These are phyloP conservation scores for Globisporangium rhizosaccharum DNA, from an alignment of 352 stramenopile species.

Conservation along the genomic window DNA sequence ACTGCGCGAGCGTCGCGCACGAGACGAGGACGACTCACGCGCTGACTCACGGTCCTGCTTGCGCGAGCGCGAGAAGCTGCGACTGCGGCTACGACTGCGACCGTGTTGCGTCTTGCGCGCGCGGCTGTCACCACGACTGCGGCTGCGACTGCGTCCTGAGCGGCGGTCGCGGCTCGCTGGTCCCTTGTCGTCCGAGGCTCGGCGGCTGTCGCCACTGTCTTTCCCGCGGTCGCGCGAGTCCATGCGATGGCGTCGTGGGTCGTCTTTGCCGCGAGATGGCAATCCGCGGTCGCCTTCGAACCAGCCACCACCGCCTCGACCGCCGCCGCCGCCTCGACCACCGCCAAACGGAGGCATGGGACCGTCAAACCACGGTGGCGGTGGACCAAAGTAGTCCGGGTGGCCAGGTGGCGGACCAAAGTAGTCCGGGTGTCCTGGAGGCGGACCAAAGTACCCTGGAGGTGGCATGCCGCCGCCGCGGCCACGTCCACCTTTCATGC, in stretches of 20 bases:
- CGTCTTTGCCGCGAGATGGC: conserved; percentile 32
- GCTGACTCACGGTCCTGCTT: conserved; percentile 34
- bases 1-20: conserved; percentile 41
- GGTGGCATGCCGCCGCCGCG: conserved; percentile 45
- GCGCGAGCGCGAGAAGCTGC: conserved; percentile 37
- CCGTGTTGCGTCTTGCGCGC: conserved; percentile 12
- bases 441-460: conserved; percentile 64
- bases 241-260: conserved; percentile 38
- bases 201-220: conserved; percentile 13
- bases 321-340: conserved; percentile 22
- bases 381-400: conserved; percentile 72
- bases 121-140: conserved; percentile 22
- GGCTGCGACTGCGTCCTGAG: conserved; percentile 33
- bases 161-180: conserved; percentile 14
- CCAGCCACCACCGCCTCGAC: conserved; percentile 31
- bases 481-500: conserved; percentile 41
- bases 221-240: conserved; percentile 31
- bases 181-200: conserved; percentile 5
- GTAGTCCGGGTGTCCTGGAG: conserved; percentile 50
- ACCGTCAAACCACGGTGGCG: conserved; percentile 66
- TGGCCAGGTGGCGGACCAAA: conserved; percentile 67
- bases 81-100: conserved; percentile 39
- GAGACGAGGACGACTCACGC: background rate
- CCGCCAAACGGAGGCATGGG: conserved; percentile 43
- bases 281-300: conserved; percentile 34